Conservation (phyloP, 768 basidiomycete genomes). For the Leccinellum albellum region DNA sequence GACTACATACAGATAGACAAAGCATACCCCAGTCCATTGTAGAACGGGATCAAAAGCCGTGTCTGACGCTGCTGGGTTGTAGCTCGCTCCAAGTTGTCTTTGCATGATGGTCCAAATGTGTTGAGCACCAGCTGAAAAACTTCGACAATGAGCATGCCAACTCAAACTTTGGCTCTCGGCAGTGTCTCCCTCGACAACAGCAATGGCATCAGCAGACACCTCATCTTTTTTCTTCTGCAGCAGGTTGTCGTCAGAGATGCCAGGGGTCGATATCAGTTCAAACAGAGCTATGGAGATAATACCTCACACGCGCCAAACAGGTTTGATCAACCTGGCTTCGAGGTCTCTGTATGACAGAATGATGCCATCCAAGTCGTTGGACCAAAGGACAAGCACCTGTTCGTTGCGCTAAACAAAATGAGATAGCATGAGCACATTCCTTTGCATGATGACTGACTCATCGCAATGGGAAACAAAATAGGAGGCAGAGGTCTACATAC, state of each 20-base stretch:
- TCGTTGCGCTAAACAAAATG: slow-evolving; percentile 33
- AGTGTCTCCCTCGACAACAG: slow-evolving; percentile 1
- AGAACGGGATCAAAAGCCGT: slow-evolving; percentile 67
- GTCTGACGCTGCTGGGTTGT: slow-evolving; percentile 41
- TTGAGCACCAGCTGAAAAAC: slow-evolving; percentile 46
- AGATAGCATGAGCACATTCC: too few species aligned
- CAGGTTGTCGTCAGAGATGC: slow-evolving; percentile 53
- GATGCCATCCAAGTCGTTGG: slow-evolving; percentile 76
- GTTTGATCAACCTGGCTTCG: slow-evolving; percentile 73
- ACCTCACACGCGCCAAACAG: slow-evolving; percentile 63
- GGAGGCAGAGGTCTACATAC: too few species aligned
- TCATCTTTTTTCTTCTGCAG: slow-evolving; percentile 41
- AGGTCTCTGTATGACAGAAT: slow-evolving; percentile 72
- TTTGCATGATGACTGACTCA: too few species aligned
- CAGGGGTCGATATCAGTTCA: slow-evolving; percentile 42
- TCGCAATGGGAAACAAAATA: too few species aligned
- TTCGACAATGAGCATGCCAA: slow-evolving; percentile 15
- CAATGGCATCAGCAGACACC: slow-evolving; percentile 12
- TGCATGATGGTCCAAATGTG: slow-evolving; percentile 30
- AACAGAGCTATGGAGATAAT: slow-evolving; percentile 32
- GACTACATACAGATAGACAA: slow-evolving; percentile 56
- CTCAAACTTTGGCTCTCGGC: neutral
- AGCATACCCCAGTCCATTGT: slow-evolving; percentile 65
- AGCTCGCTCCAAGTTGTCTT: slow-evolving; percentile 55
- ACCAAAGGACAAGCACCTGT: slow-evolving; percentile 79